Conservation (phyloP, 176 grass and related monocot genomes). For the Phragmites australis region DNA sequence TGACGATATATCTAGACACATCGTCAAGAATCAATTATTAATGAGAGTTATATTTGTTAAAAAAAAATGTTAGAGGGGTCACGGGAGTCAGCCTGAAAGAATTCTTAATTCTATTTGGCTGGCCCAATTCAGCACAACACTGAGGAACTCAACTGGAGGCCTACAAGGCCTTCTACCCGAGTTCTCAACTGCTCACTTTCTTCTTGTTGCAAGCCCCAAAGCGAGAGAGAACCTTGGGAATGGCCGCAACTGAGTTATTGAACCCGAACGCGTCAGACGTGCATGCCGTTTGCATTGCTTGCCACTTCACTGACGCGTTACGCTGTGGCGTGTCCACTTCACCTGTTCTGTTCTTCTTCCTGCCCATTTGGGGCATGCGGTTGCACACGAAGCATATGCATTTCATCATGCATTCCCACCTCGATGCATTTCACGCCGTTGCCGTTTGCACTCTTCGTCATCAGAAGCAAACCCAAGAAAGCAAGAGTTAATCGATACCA, state of each 20-base stretch:
- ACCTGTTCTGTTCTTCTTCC: background rate
- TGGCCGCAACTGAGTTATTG: conserved; percentile 11
- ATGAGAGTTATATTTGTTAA: too few species aligned
- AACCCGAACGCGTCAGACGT: background rate
- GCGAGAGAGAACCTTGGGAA: background rate
- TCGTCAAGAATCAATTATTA: too few species aligned
- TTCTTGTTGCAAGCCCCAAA: background rate
- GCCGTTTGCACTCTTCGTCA: conserved; percentile 18
- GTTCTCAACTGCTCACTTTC: too few species aligned
- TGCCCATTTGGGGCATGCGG: background rate
- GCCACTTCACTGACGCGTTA: background rate
- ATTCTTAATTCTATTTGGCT: background rate
- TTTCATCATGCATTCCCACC: conserved; percentile 9
- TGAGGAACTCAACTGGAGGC: background rate
- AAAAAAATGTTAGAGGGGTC: too few species aligned
- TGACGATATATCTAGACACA: too few species aligned
- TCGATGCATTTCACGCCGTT: conserved; percentile 17
- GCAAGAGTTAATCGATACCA: background rate
- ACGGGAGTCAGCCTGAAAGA: background rate
- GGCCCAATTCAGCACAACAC: background rate
- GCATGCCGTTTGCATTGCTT: conserved; percentile 28
- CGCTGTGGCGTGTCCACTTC: background rate
- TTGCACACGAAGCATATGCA: background rate
- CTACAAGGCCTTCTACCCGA: background rate
- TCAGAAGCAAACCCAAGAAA: background rate